Evolutionary conservation across 768 basidiomycete species (phyloP).

Genomic region (Suillus variegatus): DNA sequence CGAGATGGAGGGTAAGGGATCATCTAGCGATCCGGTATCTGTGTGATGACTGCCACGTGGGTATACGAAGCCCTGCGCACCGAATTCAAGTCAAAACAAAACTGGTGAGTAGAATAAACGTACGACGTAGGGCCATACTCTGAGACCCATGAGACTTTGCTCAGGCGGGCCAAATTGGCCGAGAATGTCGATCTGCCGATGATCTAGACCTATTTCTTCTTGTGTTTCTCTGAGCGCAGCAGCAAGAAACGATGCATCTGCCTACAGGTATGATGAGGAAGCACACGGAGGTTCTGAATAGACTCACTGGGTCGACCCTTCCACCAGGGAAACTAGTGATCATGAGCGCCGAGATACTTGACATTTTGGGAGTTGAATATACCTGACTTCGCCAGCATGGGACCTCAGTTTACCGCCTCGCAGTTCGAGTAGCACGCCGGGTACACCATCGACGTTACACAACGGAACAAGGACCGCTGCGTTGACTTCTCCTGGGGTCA

Average conservation of each 20-base stretch:
- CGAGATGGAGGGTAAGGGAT: not conserved
- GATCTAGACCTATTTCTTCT: not conserved
- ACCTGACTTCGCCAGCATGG: slow-evolving; percentile 86
- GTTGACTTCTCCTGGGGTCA: slow-evolving; percentile 36
- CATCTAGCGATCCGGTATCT: not conserved
- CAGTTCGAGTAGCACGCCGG: slow-evolving; percentile 76
- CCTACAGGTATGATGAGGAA: not conserved
- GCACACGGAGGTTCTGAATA: not conserved
- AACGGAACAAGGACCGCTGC: slow-evolving; percentile 79
- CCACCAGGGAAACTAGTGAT: slow-evolving; percentile 74
- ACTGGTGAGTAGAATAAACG: not conserved
- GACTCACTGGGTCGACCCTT: slow-evolving; percentile 53
- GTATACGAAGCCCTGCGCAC: not conserved
- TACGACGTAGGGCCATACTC: not conserved
- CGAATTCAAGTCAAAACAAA: not conserved
- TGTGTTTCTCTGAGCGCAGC: not conserved
- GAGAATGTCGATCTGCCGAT: slow-evolving; percentile 54
- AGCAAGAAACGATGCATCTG: not conserved
- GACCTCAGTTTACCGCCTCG: slow-evolving; percentile 61
- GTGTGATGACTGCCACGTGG: not conserved
- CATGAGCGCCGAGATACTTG: not conserved
- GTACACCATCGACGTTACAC: slow-evolving; percentile 68
- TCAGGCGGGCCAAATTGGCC: slow-evolving; percentile 68
- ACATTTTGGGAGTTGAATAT: slow-evolving; percentile 16
- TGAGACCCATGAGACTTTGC: slow-evolving; percentile 15